Base-by-base conservation (phyloP, 495 filamentous ascomycete species). In the Physcia stellaris region DNA sequence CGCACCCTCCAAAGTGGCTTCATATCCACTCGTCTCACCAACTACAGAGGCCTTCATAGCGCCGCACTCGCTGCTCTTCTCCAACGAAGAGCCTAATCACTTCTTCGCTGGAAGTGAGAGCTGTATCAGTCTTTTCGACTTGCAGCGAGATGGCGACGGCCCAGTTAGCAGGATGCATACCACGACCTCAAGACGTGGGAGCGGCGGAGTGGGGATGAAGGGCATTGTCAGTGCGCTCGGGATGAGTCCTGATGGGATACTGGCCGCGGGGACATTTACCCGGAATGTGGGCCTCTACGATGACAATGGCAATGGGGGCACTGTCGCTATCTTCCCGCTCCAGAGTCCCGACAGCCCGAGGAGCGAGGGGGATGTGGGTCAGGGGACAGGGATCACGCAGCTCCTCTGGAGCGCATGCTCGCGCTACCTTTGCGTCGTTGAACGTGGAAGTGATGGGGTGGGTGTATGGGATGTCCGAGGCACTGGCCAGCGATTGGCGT, bases 391-490 rank as follows among this genome's bases (percentile, higher is more conserved):
- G 2, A 56, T 96, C 15, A 79, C 75, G 21, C 79, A 90, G 48
- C 62, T 83, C 10, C 35, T 67, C 2, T 94, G 85, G 87, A 88
- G 81, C 47, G 70, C 75, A 0, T 88, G 85, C 61, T 88, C 84
- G n/a, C 63, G 74, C 42, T 96, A 94, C 58, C 58, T 98, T 23
- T 77, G 83, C 49, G 73, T 93, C 12, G 80, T 76, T n/a, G 92
- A 96, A 64, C 70, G 92, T 24, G 74, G 73, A 48, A 79, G 83
- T 35, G 65, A 71, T 27, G 79, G 76, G 4, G 53, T 94, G 7
- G 53, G 83, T 35, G 68, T 94, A 2, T 95, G 86, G 60, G 90
- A 98, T 60, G 64, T 95, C 20, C 69, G 92, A 11, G 79, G 79
- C 4, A 71, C 73, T 6, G 71, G 79, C 1, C 67, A 73, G 47